Percentiles rank a stretch among this genome's conserved stretches.
Evolutionary conservation across 345 rosid genomes (phyloP).

Genomic region (Brassica juncea): DNA sequence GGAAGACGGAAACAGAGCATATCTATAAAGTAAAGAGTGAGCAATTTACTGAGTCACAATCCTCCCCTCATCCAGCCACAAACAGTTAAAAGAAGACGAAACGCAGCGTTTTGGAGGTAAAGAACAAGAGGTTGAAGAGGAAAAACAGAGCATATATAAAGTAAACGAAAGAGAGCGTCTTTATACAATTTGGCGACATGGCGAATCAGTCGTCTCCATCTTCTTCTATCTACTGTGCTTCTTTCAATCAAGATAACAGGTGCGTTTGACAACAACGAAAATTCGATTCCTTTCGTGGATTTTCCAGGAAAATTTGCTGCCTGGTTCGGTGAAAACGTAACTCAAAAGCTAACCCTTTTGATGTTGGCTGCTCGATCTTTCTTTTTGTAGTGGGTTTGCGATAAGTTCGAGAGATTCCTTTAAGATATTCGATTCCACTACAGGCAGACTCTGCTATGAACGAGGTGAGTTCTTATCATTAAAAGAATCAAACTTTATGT

Average conservation of each 20-base stretch:
- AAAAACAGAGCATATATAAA: background rate
- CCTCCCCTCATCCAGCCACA: too few species aligned
- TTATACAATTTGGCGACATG: slow-evolving; percentile 44
- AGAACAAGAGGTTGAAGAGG: background rate
- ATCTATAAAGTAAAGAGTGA: too few species aligned
- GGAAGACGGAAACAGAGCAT: slow-evolving; percentile 8
- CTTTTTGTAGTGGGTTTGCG: background rate
- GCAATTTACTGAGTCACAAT: too few species aligned
- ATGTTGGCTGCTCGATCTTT: background rate
- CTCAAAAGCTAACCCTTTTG: slow-evolving; percentile 22
- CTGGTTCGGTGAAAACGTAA: slow-evolving; percentile 25
- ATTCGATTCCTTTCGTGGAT: background rate
- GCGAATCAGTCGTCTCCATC: slow-evolving; percentile 57
- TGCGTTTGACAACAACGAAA: background rate
- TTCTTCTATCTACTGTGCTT: slow-evolving; percentile 65
- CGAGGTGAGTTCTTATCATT: slow-evolving; percentile 48
- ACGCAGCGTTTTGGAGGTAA: background rate
- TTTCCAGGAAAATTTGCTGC: background rate
- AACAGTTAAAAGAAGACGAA: background rate
- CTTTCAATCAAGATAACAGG: slow-evolving; percentile 92
- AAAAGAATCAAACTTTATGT: background rate
- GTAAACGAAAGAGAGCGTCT: background rate
- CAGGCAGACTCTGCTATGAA: slow-evolving; percentile 85
- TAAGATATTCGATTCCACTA: slow-evolving; percentile 72
- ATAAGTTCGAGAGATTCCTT: slow-evolving; percentile 46